These are phyloP conservation scores for Metschnikowia noctiluminum DNA, from an alignment of 805 yeast genomes.

Conservation along the genomic window DNA sequence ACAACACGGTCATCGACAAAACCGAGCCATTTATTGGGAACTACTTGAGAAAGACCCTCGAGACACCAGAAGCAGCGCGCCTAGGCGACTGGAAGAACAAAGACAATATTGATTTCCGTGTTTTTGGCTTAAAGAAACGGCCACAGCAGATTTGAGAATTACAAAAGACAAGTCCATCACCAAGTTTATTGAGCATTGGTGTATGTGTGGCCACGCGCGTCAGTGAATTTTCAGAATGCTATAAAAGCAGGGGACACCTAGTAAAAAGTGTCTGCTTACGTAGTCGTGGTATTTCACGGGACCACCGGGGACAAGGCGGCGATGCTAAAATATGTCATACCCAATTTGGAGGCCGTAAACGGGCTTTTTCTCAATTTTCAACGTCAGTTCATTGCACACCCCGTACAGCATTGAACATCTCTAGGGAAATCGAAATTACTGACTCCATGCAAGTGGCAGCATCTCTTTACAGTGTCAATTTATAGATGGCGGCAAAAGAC, in stretches of 20 bases:
- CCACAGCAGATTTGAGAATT: slow-evolving; percentile 30
- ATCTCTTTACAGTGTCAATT: slow-evolving; percentile 32
- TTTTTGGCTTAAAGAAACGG: slow-evolving; percentile 24
- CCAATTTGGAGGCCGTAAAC: slow-evolving; percentile 39
- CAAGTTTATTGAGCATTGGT: slow-evolving; percentile 66
- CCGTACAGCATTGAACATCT: slow-evolving; percentile 2
- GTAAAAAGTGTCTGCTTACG: slow-evolving; percentile 26
- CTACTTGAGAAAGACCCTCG: slow-evolving; percentile 14
- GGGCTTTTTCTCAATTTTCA: slow-evolving; percentile 24
- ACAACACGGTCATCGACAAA: slow-evolving; percentile 22
- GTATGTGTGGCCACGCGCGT: slow-evolving; percentile 49
- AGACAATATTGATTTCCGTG: slow-evolving; percentile 25
- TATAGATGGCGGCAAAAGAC: no score
- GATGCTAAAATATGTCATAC: slow-evolving; percentile 40
- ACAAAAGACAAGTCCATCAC: slow-evolving; percentile 45
- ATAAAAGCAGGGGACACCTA: slow-evolving; percentile 32
- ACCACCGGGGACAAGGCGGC: slow-evolving; percentile 60
- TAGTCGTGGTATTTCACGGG: slow-evolving; percentile 48
- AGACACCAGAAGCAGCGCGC: slow-evolving; percentile 16
- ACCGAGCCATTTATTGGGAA: slow-evolving; percentile 29
- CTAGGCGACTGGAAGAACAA: slow-evolving; percentile 38
- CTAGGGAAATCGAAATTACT: not conserved
- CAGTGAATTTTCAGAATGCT: slow-evolving; percentile 37
- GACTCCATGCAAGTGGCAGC: slow-evolving; percentile 21
- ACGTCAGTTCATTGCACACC: slow-evolving; percentile 19